Evolutionary conservation across 176 grass and related monocot species (phyloP).

Genomic region (Aegilops bicornis): DNA sequence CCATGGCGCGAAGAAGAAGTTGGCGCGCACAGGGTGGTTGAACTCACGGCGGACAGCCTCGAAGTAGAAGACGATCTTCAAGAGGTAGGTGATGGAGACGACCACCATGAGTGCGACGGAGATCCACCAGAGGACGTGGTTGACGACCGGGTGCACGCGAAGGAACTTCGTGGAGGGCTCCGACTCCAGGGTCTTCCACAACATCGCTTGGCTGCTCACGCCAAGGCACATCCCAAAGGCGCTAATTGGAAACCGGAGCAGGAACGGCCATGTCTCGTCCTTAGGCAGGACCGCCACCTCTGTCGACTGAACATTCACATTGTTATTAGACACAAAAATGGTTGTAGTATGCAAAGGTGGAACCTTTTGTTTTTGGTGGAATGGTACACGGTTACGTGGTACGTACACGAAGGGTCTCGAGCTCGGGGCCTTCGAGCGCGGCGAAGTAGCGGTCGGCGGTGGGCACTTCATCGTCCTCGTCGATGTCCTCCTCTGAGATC

Average conservation of each 20-base stretch:
- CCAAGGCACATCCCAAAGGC: constrained; percentile 53
- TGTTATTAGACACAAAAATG: not conserved
- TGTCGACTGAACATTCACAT: constrained; percentile 12
- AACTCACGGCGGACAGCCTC: constrained; percentile 46
- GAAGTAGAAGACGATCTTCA: constrained; percentile 52
- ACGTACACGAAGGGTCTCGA: no score
- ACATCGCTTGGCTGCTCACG: constrained; percentile 52
- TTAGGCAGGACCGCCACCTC: constrained; percentile 52
- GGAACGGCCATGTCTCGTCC: constrained; percentile 61
- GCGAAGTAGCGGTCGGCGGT: no score
- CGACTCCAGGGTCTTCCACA: constrained; percentile 48
- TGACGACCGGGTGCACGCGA: constrained; percentile 23
- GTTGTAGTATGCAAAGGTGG: no score
- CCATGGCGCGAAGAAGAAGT: constrained; percentile 68
- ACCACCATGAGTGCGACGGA: constrained; percentile 30
- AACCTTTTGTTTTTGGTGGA: no score
- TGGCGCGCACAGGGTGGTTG: constrained; percentile 45
- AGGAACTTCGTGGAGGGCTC: constrained; percentile 30
- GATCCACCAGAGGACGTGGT: constrained; percentile 41
- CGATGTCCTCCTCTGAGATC: no score
- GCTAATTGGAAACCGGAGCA: constrained; percentile 48
- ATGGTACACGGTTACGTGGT: no score
- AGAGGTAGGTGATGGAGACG: constrained; percentile 30
- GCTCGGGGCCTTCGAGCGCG: no score
- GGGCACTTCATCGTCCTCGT: no score